Base-by-base conservation (phyloP, 805 yeast genomes). In the Candida piceae region DNA sequence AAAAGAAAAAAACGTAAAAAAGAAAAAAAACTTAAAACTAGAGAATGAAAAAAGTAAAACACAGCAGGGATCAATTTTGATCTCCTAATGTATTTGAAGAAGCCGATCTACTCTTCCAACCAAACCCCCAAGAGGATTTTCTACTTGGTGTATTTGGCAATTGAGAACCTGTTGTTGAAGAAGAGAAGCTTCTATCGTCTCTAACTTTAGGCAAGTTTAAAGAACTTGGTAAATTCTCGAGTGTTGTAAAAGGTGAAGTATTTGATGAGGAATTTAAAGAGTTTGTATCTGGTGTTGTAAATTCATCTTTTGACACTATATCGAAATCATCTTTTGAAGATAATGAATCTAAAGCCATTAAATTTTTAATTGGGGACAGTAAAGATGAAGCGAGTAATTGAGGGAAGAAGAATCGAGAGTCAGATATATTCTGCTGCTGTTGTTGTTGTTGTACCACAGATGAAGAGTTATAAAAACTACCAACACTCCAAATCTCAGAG, bases 271-370 rank as follows among this genome's bases (percentile, higher is more conserved):
- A 9, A 7, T 7, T 7, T 7, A 7, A 20, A 20, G 8, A 7
- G 22, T 9, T 20, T 20, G 22, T 7, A 20, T 33, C 32, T 26
- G 30, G 15, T 21, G 22, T 16, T 7, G 22, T 9, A 20, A 52
- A 31, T 31, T 55, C 64, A 16, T 52, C 58, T 31, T 52, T 52
- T 26, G 65, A 72, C 29, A 74, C 72, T 19, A 74, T 54, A 39
- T 72, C 78, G 54, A 64, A 73, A 24, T 68, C 79, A 22, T 56
- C 66, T 24, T 36, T 19, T 12, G 29, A 11, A 15, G 11, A 23
- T 7, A 29, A 32, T 16, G 28, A 2, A n/a, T 24, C 15, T n/a
- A 16, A 16, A 10, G 16, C 7, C 9, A 7, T 17, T 17, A 21
- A 16, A 13, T 12, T 18, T 15, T 18, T 26, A 5, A 26, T 11